Base-by-base conservation (phyloP, 257 asterid species). In the Ophiorrhiza pumila region DNA sequence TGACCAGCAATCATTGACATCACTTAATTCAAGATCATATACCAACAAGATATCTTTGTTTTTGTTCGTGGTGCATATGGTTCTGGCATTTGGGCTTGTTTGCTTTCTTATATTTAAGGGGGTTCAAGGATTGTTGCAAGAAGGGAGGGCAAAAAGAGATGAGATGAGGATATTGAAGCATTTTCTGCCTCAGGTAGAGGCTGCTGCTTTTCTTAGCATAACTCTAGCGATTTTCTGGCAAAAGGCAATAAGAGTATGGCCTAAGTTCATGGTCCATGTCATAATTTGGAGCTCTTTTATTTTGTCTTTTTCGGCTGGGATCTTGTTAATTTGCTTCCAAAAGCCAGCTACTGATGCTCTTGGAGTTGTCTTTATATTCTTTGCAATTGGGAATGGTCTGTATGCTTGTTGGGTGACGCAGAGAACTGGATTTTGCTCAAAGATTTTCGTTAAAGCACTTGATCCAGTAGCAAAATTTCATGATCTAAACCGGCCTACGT, bases 361-460 rank as follows among this genome's bases (percentile, higher is more conserved):
- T 52, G 99, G 96, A 3, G 88, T 80, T 68, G 27, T 89, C 27
- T 89, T 80, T 60, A 77, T 92, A 17, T 83, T 84, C 27, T 95
- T 87, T 73, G 80, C 99, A 11, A 83, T 95, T 42, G 98, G 98
- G 8, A 88, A 90, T 74, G 99, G 99, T 5, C 60, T 95, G 49
- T 95, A 95, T 73, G 92, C 99, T 2, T 92, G 98, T 80, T 95
- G 98, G 99, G 97, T 92, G 32, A 87, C 97, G 0, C 95, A 86
- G 75, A 77, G 99, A 73, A 84, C 90, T 11, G 73, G 90, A 34
- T 91, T 90, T 71, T 95, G 97, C 81, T 87, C 96, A 41, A 84
- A 76, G 78, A 49, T 95, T 46, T 84, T 95, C 43, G 49, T 83
- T 49, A 89, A 90, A 69, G 84, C 99, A 0, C 98, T 95, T 15